A percentile compares a stretch with the other conserved stretches of the same genome.
These are phyloP conservation scores for Trichothecium roseum DNA, from an alignment of 2,329 filamentous ascomycete species.

Conservation along the genomic window DNA sequence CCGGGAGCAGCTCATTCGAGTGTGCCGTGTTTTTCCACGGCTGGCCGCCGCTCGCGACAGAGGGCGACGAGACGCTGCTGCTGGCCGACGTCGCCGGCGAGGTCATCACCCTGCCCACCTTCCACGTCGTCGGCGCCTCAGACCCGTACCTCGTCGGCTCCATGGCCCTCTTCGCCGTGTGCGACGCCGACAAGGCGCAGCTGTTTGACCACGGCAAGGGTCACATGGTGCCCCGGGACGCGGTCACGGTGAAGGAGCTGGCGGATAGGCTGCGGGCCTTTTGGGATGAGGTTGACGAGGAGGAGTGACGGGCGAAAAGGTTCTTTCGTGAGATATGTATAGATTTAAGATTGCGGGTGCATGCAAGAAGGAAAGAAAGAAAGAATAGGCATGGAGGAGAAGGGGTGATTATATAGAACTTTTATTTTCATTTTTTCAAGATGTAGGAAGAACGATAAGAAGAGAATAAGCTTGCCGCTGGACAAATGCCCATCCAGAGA, in stretches of 20 bases:
- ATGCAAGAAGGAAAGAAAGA: too few relatives aligned
- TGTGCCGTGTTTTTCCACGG: slow-evolving; percentile 38
- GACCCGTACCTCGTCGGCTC: slow-evolving; percentile 50
- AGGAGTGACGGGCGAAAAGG: not conserved
- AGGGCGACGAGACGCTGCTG: slow-evolving; percentile 24
- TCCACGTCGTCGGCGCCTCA: slow-evolving; percentile 37
- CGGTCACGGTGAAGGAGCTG: slow-evolving; percentile 31
- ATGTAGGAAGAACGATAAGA: too few relatives aligned
- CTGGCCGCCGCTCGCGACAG: slow-evolving; percentile 36
- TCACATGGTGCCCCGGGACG: slow-evolving; percentile 46
- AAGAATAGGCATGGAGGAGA: too few relatives aligned
- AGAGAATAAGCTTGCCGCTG: too few relatives aligned
- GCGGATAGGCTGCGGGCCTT: too few relatives aligned
- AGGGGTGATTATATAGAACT: too few relatives aligned
- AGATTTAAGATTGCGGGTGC: not conserved
- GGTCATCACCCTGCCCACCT: slow-evolving; percentile 36
- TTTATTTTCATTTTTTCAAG: too few relatives aligned
- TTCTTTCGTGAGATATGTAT: not conserved
- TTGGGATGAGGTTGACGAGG: not conserved
- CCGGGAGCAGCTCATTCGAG: slow-evolving; percentile 19
- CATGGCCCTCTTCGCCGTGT: slow-evolving; percentile 49
- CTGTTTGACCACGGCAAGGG: slow-evolving; percentile 56
- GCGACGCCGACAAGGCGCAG: slow-evolving; percentile 43
- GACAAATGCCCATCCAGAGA: too few relatives aligned
- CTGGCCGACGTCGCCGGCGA: slow-evolving; percentile 33